These are phyloP conservation scores for Metschnikowia hibisci DNA, from an alignment of 805 yeast genomes.

Conservation along the genomic window DNA sequence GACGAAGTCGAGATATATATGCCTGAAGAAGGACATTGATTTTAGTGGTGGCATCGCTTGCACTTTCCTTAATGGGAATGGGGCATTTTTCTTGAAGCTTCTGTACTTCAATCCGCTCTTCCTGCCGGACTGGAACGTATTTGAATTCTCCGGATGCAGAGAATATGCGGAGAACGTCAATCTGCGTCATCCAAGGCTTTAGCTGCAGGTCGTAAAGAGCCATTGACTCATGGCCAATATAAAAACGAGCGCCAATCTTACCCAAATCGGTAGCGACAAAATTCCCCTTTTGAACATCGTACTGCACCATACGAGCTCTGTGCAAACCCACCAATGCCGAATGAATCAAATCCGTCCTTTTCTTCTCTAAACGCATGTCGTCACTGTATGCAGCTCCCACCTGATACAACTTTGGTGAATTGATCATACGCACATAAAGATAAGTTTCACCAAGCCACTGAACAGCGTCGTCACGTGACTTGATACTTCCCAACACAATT, in stretches of 20 bases:
- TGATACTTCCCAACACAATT: constrained; percentile 67
- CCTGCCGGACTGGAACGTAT: constrained; percentile 78
- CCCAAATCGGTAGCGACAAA: constrained; percentile 61
- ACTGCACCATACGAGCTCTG: constrained; percentile 54
- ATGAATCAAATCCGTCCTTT: constrained; percentile 66
- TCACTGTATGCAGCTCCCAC: constrained; percentile 60
- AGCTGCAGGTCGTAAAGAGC: constrained; percentile 58
- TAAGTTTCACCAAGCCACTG: constrained; percentile 80
- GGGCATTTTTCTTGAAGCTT: constrained; percentile 74
- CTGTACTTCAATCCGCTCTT: constrained; percentile 71
- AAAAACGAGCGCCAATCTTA: constrained; percentile 78
- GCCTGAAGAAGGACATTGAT: constrained; percentile 78
- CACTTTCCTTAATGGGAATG: constrained; percentile 73
- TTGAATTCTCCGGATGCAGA: constrained; percentile 82
- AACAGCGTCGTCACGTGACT: constrained; percentile 59
- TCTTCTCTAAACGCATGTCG: constrained; percentile 46
- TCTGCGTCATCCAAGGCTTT: constrained; percentile 59
- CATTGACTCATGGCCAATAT: constrained; percentile 74
- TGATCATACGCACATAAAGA: constrained; percentile 71
- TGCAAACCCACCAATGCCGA: constrained; percentile 65
- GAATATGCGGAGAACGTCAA: constrained; percentile 76
- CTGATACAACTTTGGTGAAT: constrained; percentile 69
- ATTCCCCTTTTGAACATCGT: constrained; percentile 45
- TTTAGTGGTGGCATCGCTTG: constrained; percentile 72
- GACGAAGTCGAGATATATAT: constrained; percentile 68